phyloP scores from a whole-genome alignment of 2,329 filamentous ascomycete species.

The Penicillium concentricum region DNA sequence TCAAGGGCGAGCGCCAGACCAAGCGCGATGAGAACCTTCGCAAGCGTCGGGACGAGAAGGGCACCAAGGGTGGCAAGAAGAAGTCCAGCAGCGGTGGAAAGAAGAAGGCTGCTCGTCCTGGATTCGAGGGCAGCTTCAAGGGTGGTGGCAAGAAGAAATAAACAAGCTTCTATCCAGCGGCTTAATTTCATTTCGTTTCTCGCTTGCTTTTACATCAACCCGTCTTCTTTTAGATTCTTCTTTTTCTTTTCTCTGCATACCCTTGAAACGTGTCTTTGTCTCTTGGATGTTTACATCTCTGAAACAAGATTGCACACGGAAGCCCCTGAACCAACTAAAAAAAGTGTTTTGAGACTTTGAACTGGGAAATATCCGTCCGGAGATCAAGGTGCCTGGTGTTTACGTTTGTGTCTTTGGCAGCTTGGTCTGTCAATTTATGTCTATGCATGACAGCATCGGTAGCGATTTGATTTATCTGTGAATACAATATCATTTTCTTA shows the following conservation, averaged over 20 bases:
- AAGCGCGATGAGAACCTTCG: conserved; percentile 78
- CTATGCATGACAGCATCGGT: conserved; percentile 27
- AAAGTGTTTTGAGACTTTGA: conserved; percentile 26
- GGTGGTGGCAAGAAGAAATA: conserved; percentile 45
- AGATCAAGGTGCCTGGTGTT: conserved; percentile 29
- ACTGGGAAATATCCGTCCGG: conserved; percentile 30
- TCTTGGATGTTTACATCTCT: not conserved
- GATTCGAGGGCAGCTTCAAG: conserved; percentile 73
- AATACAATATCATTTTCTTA: conserved; percentile 26
- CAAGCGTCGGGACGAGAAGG: conserved; percentile 74
- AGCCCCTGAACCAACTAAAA: conserved; percentile 19
- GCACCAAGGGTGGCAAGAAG: conserved; percentile 52
- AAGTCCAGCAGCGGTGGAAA: conserved; percentile 36
- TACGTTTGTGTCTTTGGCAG: conserved; percentile 24
- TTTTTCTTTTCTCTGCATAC: conserved; percentile 8
- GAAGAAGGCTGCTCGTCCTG: conserved; percentile 60
- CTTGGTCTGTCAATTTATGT: conserved; percentile 27
- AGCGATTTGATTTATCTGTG: conserved; percentile 29
- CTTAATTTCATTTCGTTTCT: conserved; percentile 1
- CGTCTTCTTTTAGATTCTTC: conserved; percentile 1
- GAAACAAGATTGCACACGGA: not conserved
- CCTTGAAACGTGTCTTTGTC: conserved; percentile 6
- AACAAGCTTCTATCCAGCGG: conserved; percentile 6
- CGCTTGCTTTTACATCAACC: not conserved
- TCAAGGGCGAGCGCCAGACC: conserved; percentile 74